phyloP scores from a whole-genome alignment of 108 stramenopile species.

The Cyclostephanos invisitatus region DNA sequence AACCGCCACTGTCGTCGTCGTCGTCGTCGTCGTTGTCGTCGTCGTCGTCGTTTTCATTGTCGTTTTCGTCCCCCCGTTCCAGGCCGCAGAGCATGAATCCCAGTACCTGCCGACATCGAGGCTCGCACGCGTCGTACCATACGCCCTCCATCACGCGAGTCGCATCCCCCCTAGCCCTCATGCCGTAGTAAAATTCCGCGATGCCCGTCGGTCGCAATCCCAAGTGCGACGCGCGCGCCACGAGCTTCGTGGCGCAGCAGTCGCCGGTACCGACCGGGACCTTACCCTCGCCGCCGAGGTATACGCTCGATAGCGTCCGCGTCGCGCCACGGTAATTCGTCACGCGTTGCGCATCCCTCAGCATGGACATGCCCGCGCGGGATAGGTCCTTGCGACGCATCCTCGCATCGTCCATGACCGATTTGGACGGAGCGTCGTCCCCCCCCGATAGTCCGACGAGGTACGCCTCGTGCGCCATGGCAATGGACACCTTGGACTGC shows the following conservation, averaged over 20 bases:
- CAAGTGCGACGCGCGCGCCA: slow-evolving; percentile 5
- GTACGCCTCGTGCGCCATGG: not conserved
- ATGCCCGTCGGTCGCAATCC: slow-evolving; percentile 25
- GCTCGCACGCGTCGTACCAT: slow-evolving; percentile 20
- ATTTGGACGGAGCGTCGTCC: not conserved
- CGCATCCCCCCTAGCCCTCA: slow-evolving; percentile 6
- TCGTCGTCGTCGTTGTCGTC: too few relatives aligned
- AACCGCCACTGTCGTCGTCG: too few relatives aligned
- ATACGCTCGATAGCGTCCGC: not conserved
- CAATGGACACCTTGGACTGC: slow-evolving; percentile 10
- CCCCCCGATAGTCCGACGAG: not conserved
- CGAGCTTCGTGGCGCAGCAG: slow-evolving; percentile 21
- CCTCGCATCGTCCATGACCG: too few relatives aligned
- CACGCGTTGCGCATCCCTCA: slow-evolving; percentile 8
- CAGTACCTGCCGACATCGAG: slow-evolving; percentile 13
- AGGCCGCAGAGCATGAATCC: slow-evolving; percentile 33
- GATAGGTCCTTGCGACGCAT: slow-evolving; percentile 8
- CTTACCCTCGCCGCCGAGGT: slow-evolving; percentile 9
- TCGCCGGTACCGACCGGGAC: slow-evolving; percentile 19
- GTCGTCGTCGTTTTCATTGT: too few relatives aligned
- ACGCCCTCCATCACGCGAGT: slow-evolving; percentile 3
- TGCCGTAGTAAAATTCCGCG: slow-evolving; percentile 23
- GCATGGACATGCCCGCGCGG: slow-evolving; percentile 7
- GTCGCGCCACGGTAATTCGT: slow-evolving; percentile 20
- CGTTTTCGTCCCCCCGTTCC: too few relatives aligned